Evolutionary conservation across 2,329 filamentous ascomycete genomes (phyloP), one percentile per base, ranked within the genome.

Genomic region (Aureobasidium sp.): DNA sequence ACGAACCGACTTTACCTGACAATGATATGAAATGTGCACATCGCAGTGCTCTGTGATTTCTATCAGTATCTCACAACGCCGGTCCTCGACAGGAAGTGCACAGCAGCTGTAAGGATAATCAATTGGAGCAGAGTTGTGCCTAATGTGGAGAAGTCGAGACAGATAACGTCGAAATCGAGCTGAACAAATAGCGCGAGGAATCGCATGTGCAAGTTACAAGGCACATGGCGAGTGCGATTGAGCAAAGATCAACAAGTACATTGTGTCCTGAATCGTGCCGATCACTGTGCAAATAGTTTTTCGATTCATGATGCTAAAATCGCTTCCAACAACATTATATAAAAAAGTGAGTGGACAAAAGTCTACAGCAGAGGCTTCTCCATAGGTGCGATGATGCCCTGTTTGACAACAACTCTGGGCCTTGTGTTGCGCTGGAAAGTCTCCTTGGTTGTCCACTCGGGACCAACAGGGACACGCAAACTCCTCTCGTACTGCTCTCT

Each of bases 371-470:
- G 71, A 20, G 93, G 93, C 78, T 89, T 92, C 63, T 87, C 85
- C 84, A 99, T 90, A 44, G 94, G 89, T 69, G 85, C 83, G 75
- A 99, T 92, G 67, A 95, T 82, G 51, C 94, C 94, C 77, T 92
- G 90, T 80, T 96, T 97, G 74, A 96, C 79, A 74, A 97, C 80
- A 67, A 97, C 84, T 69, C 91, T 85, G 63, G 94, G 94, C 82
- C 93, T 96, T 64, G 89, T 96, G 65, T 84, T 84, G 69, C 88
- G 85, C 79, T 97, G 92, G 82, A 94, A 94, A 15, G 89, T 91
- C 78, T 91, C 86, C 83, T 96, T 97, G n/a, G 93, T 97, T 68
- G 87, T 86, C 92, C 93, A 99, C 76, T 99, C 93, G 17, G 89
- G 90, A 1, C 94, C 94, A 64, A 97, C 85, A 1, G 94, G 94